These are phyloP conservation scores for Rhizopogon vulgaris DNA, from an alignment of 768 basidiomycete genomes.

Conservation along the genomic window DNA sequence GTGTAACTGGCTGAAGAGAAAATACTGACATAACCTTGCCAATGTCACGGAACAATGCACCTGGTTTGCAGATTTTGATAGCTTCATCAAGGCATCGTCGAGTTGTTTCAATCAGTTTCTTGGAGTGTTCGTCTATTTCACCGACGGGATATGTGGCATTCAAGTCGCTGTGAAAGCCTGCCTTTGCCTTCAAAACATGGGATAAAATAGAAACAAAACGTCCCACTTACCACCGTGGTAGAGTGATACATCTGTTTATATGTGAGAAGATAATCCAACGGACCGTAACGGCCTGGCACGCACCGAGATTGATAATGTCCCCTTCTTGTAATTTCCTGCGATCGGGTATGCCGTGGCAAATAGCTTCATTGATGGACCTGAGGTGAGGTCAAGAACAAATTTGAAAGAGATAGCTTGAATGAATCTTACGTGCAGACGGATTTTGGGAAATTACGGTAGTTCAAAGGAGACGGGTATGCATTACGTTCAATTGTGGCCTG, in stretches of 20 bases:
- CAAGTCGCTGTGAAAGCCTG: constrained; percentile 88
- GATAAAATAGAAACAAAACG: background rate
- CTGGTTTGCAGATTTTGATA: constrained; percentile 92
- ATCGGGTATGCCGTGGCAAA: constrained; percentile 97
- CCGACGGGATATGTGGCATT: constrained; percentile 93
- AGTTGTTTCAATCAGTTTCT: constrained; percentile 75
- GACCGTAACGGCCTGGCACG: constrained; percentile 13
- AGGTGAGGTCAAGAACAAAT: constrained; percentile 1
- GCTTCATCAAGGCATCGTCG: constrained; percentile 83
- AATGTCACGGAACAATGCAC: constrained; percentile 81
- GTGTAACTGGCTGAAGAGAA: background rate
- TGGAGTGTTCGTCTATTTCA: constrained; percentile 74
- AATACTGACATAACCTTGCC: constrained; percentile 77
- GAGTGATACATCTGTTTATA: constrained; percentile 60
- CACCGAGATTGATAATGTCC: constrained; percentile 94
- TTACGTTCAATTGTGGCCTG: constrained; percentile 85
- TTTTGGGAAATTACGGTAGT: constrained; percentile 89
- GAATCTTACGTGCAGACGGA: constrained; percentile 87
- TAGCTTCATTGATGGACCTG: constrained; percentile 90
- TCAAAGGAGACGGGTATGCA: constrained; percentile 90
- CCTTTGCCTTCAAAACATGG: background rate
- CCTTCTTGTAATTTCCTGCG: constrained; percentile 79
- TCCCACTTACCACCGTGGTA: constrained; percentile 62
- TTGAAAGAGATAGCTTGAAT: constrained; percentile 1
- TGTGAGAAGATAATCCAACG: constrained; percentile 12